Conservation (phyloP, 2,329 filamentous ascomycete genomes). For the Xylaria sp. region DNA sequence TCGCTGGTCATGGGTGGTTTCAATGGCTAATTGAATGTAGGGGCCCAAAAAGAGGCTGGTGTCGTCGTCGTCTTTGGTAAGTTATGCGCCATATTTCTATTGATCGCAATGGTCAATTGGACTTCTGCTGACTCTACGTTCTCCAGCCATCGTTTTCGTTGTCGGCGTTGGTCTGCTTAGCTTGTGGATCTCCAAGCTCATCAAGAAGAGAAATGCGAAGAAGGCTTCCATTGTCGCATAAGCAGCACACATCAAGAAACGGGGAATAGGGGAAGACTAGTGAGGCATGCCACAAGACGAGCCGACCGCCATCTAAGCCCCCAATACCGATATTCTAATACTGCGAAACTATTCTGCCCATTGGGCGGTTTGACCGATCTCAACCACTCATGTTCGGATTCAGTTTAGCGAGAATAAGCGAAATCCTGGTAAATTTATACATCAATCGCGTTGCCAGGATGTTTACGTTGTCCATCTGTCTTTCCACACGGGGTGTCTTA, state of each 20-base stretch:
- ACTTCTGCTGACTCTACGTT: constrained; percentile 28
- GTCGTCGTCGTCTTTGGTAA: constrained; percentile 50
- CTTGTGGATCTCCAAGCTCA: constrained; percentile 48
- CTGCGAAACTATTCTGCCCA: constrained; percentile 37
- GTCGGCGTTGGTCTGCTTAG: constrained; percentile 48
- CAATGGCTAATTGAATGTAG: constrained; percentile 40
- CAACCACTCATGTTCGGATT: constrained; percentile 36
- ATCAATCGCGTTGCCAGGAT: constrained; percentile 24
- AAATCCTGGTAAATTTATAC: constrained; percentile 28
- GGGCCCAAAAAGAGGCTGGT: constrained; percentile 49
- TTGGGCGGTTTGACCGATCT: constrained; percentile 37
- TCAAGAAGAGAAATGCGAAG: constrained; percentile 47
- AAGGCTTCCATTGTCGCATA: constrained; percentile 44
- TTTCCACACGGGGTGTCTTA: constrained; percentile 38
- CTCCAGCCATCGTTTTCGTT: constrained; percentile 49
- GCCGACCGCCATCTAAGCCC: constrained; percentile 38
- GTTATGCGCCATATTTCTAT: constrained; percentile 4
- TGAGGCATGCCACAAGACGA: constrained; percentile 23
- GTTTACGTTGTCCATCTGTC: constrained; percentile 35
- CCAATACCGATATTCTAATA: constrained; percentile 41
- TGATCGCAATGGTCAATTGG: neutral
- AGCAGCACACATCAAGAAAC: constrained; percentile 29
- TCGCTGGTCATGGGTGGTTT: constrained; percentile 2
- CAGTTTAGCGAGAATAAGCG: constrained; percentile 32
- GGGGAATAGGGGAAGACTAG: constrained; percentile 26